Percentiles rank a stretch among this genome's conserved stretches.
phyloP scores from a whole-genome alignment of 768 basidiomycete genomes.

The Hericium coralloides region DNA sequence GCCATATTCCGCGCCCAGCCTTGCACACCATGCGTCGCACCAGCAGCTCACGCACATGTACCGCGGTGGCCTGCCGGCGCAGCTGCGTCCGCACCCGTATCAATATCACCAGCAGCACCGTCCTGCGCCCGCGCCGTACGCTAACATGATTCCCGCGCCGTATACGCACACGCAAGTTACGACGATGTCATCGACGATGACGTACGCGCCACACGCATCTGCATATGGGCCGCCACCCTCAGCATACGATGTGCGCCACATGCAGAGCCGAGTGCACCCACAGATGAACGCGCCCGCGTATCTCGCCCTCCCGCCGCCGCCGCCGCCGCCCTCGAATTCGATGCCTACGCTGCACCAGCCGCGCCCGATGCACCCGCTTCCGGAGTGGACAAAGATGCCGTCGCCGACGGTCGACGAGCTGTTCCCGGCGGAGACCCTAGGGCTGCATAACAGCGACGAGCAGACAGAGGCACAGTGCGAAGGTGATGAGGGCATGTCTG shows the following conservation, averaged over 20 bases:
- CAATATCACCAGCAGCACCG: not conserved
- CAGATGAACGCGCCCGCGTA: not conserved
- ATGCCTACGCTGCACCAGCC: conserved; percentile 7
- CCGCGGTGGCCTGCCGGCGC: not conserved
- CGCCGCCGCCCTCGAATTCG: not conserved
- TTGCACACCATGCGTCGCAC: not conserved
- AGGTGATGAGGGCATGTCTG: conserved; percentile 2
- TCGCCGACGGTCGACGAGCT: conserved; percentile 6
- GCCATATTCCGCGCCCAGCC: not conserved
- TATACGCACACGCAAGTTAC: not conserved
- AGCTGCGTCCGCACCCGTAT: not conserved
- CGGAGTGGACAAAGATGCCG: conserved; percentile 10
- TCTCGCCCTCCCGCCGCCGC: not conserved
- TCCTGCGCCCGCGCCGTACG: not conserved
- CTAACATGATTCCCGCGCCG: not conserved
- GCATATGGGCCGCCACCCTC: not conserved
- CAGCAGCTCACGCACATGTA: not conserved
- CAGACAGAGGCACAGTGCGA: conserved; percentile 7
- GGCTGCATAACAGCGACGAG: not conserved
- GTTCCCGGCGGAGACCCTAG: not conserved
- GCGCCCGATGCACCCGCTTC: conserved; percentile 8
- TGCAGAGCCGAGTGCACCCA: not conserved
- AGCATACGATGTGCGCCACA: too few species aligned
- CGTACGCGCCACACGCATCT: not conserved
- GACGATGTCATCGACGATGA: not conserved